Evolutionary conservation across 805 yeast genomes (phyloP).

Genomic region (Candida caryicola): DNA sequence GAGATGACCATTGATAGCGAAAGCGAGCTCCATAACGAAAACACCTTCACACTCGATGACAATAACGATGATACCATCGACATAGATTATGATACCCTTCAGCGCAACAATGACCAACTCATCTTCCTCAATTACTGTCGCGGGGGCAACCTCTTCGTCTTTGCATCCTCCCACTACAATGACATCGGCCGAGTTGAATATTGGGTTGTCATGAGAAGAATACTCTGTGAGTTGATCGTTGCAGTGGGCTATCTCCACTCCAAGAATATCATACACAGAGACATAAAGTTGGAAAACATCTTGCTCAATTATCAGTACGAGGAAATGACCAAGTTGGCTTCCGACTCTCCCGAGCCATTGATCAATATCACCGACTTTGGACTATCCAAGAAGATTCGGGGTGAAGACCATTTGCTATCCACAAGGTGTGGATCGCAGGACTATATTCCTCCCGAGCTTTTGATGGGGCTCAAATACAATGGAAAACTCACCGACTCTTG

Average conservation of each 20-base stretch:
- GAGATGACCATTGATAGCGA: slow-evolving; percentile 15
- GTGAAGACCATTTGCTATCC: slow-evolving; percentile 59
- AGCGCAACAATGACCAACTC: slow-evolving; percentile 28
- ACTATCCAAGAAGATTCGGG: slow-evolving; percentile 65
- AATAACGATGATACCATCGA: slow-evolving; percentile 8
- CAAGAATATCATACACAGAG: slow-evolving; percentile 77
- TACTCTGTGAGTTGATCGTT: slow-evolving; percentile 66
- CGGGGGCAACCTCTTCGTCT: slow-evolving; percentile 83
- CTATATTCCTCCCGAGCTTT: slow-evolving; percentile 90
- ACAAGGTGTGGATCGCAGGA: slow-evolving; percentile 97
- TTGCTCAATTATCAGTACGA: slow-evolving; percentile 40
- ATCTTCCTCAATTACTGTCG: slow-evolving; percentile 72
- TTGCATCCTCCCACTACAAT: slow-evolving; percentile 40
- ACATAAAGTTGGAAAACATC: slow-evolving; percentile 84
- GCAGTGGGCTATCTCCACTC: slow-evolving; percentile 74
- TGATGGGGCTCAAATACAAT: slow-evolving; percentile 87
- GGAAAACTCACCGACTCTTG: slow-evolving; percentile 91
- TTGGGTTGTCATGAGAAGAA: slow-evolving; percentile 51
- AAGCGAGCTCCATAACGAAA: slow-evolving; percentile 9
- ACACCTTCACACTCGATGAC: not conserved
- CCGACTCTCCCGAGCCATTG: slow-evolving; percentile 25
- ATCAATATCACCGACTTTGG: slow-evolving; percentile 86
- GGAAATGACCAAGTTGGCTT: slow-evolving; percentile 13
- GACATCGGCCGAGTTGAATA: slow-evolving; percentile 35
- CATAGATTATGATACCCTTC: slow-evolving; percentile 13